Evolutionary conservation across 345 rosid genomes (phyloP), one percentile per base, ranked within the genome.

Genomic region (Syzygium aromaticum): DNA sequence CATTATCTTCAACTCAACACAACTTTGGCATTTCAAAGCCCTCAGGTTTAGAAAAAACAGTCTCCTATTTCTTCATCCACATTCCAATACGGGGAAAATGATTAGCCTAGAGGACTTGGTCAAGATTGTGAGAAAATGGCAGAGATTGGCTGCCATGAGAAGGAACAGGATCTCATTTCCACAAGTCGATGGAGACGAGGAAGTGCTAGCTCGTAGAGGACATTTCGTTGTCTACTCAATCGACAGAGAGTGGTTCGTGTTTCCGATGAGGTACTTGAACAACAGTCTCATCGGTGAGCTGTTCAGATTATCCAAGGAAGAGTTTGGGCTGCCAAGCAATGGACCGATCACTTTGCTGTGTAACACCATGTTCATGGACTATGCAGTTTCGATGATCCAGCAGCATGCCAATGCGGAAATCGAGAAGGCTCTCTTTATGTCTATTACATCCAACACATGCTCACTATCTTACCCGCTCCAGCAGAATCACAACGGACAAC

Each of bases 311-410:
- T 78, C 90, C 1, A 85, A 90, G 89, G 46, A 90, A 43, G 87
- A 86, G 51, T 52, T 77, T 8, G 88, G 89, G 14, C n/a, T 85
- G 28, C 64, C 87, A 30, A 51, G 61, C 5, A 85, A 83, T 10
- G 89, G 91, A 51, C 92, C 90, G 19, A 92, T 92, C 87, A 91
- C 86, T 6, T 78, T 91, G 54, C 90, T 92, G 27, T 89, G 88
- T 6, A 91, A 93, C 86, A 86, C 88, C 0, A 54, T 21, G 11
- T 90, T 90, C 54, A 0, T 91, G 57, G 87, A 89, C 46, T 88
- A 90, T 43, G 46, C 46, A 43, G 46, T 43, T 43, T 43, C 46
- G 4, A 43, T 43, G 46, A 43, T 43, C 7, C 46, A 43, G 46
- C 46, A 43, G 46, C 46, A 43, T 43, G 46, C 46, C 46, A 43